These are phyloP conservation scores for Mortierella sp. DNA, from an alignment of 371 early-diverging fungal species.

Conservation along the genomic window DNA sequence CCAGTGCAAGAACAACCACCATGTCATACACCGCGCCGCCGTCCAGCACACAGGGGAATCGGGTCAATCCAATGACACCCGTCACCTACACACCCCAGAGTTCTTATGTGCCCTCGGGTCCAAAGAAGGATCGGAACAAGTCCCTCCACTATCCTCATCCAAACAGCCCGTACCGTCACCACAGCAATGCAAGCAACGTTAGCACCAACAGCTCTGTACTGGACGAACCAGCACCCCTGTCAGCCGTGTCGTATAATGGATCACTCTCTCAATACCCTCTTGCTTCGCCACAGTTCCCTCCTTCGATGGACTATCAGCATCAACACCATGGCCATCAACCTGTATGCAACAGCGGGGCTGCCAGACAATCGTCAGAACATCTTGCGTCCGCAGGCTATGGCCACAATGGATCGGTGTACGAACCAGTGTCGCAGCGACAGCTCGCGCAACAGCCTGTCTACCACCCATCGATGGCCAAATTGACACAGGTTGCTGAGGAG, in stretches of 20 bases:
- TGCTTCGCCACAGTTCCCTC: conserved; percentile 19
- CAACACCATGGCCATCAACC: conserved; percentile 19
- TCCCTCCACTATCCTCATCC: conserved; percentile 8
- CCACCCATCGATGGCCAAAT: conserved; percentile 33
- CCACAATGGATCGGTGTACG: conserved; percentile 27
- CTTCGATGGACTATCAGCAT: conserved; percentile 20
- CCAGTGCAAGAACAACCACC: background rate
- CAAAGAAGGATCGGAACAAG: conserved; percentile 26
- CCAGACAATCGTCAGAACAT: conserved; percentile 33
- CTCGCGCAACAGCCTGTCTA: conserved; percentile 30
- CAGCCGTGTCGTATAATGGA: conserved; percentile 9
- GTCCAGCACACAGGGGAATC: conserved; percentile 11
- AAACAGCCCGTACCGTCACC: conserved; percentile 11
- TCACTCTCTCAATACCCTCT: conserved; percentile 14
- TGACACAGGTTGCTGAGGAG: conserved; percentile 35
- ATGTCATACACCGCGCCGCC: conserved; percentile 42
- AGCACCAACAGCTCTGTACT: conserved; percentile 14
- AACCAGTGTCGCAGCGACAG: conserved; percentile 25
- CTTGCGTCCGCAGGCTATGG: conserved; percentile 9
- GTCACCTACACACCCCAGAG: conserved; percentile 43
- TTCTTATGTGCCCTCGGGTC: conserved; percentile 32
- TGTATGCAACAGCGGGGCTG: conserved; percentile 13
- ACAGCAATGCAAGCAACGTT: conserved; percentile 11
- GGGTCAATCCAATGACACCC: conserved; percentile 37
- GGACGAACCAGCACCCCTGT: conserved; percentile 4